A percentile compares a stretch with the other conserved stretches of the same genome.
These are phyloP conservation scores for Boletus edulis DNA, from an alignment of 768 basidiomycete genomes.

Conservation along the genomic window DNA sequence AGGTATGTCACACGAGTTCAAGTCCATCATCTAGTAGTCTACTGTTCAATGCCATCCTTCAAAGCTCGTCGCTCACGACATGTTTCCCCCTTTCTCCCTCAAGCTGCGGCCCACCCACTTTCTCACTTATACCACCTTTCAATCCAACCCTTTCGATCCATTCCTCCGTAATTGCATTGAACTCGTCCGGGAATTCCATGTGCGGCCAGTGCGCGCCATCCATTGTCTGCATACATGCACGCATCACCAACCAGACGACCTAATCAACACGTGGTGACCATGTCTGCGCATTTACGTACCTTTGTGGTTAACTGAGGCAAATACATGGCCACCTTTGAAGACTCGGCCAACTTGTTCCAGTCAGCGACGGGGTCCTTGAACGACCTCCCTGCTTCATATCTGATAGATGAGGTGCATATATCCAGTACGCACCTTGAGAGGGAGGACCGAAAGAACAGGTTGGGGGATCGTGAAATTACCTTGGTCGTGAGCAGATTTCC, in stretches of 20 bases:
- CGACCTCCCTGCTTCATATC: background rate
- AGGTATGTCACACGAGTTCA: background rate
- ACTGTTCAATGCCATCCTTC: background rate
- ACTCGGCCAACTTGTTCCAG: constrained; percentile 34
- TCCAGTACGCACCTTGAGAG: constrained; percentile 33
- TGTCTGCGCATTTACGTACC: constrained; percentile 25
- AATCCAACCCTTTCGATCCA: constrained; percentile 43
- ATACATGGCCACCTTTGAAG: constrained; percentile 28
- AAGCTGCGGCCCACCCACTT: background rate
- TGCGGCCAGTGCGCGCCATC: constrained; percentile 67
- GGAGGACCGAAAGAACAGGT: constrained; percentile 39
- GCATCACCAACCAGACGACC: constrained; percentile 38
- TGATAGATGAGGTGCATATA: background rate
- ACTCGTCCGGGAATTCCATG: constrained; percentile 51
- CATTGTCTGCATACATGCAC: constrained; percentile 39
- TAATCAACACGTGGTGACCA: background rate
- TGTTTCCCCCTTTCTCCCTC: background rate
- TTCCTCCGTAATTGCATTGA: constrained; percentile 49
- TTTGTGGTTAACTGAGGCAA: constrained; percentile 35
- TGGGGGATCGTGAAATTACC: constrained; percentile 43
- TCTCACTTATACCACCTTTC: background rate
- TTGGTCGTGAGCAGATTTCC: constrained; percentile 37
- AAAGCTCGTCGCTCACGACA: constrained; percentile 15
- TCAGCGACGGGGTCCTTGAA: constrained; percentile 44
- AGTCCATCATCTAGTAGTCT: background rate